These are phyloP conservation scores for Polyplosphaeria fusca DNA, from an alignment of 495 filamentous ascomycete genomes.

Conservation along the genomic window DNA sequence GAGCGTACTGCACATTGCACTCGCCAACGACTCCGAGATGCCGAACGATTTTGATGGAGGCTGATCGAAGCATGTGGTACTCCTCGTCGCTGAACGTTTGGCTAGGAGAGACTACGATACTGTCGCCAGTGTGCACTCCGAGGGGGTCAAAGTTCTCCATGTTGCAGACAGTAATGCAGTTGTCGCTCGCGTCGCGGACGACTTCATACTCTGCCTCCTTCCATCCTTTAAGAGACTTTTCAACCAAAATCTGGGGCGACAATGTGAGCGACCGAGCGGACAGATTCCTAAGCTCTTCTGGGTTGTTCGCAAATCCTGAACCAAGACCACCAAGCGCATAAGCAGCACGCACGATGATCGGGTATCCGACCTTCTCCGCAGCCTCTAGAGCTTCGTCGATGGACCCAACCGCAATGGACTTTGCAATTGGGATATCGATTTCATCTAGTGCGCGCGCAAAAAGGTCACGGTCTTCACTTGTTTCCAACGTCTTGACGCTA, in stretches of 20 bases:
- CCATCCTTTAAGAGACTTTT: slow-evolving; percentile 99
- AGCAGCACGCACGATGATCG: slow-evolving; percentile 94
- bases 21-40: slow-evolving; percentile 96
- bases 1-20: slow-evolving; percentile 97
- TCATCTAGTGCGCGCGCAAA: slow-evolving; percentile 89
- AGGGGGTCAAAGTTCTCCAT: slow-evolving; percentile 99
- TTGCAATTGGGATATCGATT: slow-evolving; percentile 94
- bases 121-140: slow-evolving; percentile 97
- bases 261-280: slow-evolving; percentile 89
- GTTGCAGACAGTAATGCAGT: slow-evolving; percentile 99
- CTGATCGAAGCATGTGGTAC: slow-evolving; percentile 98
- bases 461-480: slow-evolving; percentile 91
- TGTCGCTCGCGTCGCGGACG: slow-evolving; percentile 90
- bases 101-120: slow-evolving; percentile 95
- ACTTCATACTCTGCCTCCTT: slow-evolving; percentile 99
- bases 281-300: slow-evolving; percentile 87
- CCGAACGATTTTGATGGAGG: slow-evolving; percentile 97
- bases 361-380: slow-evolving; percentile 83
- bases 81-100: slow-evolving; percentile 97
- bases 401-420: slow-evolving; percentile 86
- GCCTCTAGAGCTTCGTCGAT: slow-evolving; percentile 88
- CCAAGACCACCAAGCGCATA: slow-evolving; percentile 94
- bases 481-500: slow-evolving; percentile 87
- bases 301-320: slow-evolving; percentile 93
- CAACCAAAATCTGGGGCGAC: slow-evolving; percentile 94